These are phyloP conservation scores for Alternaria sp. DNA, from an alignment of 2,329 filamentous ascomycete species.

Conservation along the genomic window DNA sequence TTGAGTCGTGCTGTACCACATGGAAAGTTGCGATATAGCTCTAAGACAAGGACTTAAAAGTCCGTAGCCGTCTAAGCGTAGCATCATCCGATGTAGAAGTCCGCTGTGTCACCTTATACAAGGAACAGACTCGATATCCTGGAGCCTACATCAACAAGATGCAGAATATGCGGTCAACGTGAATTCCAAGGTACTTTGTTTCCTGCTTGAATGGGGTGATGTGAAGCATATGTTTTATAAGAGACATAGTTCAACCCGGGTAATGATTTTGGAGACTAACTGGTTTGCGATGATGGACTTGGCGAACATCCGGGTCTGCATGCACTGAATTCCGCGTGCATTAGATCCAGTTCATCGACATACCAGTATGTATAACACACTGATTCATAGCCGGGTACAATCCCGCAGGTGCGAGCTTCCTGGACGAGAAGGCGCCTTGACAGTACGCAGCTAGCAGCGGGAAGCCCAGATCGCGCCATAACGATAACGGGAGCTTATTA, in stretches of 20 bases:
- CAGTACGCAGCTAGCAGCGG: background rate
- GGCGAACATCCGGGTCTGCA: background rate
- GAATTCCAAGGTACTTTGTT: fast-evolving
- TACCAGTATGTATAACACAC: background rate
- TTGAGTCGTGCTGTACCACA: background rate
- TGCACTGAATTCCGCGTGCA: background rate
- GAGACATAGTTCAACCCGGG: background rate
- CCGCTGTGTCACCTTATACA: background rate
- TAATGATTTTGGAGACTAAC: background rate
- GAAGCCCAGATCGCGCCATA: background rate
- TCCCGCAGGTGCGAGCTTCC: background rate
- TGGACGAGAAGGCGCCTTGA: background rate
- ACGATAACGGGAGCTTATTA: background rate
- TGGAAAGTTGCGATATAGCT: background rate
- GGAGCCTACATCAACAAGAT: background rate
- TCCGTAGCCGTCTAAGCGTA: background rate
- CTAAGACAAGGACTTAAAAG: background rate
- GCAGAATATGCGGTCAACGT: background rate
- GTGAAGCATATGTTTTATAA: background rate
- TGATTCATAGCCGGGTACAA: background rate
- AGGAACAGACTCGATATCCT: background rate
- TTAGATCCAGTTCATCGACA: background rate
- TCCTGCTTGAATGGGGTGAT: background rate
- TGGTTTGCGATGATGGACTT: background rate
- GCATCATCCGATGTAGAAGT: background rate